phyloP scores from a whole-genome alignment of 371 early-diverging fungal genomes.

The Apophysomyces sp. region DNA sequence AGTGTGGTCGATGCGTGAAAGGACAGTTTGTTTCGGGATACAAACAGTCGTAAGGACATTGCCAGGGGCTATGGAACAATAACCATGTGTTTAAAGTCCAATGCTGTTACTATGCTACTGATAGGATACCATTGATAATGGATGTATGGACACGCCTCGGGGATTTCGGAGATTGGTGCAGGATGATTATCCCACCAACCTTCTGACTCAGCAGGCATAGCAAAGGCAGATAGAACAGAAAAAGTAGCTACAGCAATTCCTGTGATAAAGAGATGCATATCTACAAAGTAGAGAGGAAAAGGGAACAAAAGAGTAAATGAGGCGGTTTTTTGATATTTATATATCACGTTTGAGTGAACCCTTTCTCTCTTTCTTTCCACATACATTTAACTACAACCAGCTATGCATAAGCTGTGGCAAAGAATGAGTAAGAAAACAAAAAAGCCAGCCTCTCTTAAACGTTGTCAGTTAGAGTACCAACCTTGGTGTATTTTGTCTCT shows the following conservation, averaged over 20 bases:
- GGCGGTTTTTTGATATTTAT: neutral
- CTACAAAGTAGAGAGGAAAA: neutral
- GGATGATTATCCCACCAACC: neutral
- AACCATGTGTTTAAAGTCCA: neutral
- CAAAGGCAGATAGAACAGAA: neutral
- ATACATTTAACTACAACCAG: neutral
- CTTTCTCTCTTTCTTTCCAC: neutral
- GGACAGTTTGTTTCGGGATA: neutral
- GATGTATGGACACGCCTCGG: neutral
- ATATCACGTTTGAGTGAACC: neutral
- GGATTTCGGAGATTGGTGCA: neutral
- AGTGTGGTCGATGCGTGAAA: neutral
- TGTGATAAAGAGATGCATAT: neutral
- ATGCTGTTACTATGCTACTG: neutral
- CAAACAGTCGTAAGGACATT: neutral
- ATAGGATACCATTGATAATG: neutral
- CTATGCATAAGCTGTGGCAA: neutral
- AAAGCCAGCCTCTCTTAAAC: too few relatives aligned
- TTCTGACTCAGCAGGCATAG: neutral
- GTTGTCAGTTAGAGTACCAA: too few relatives aligned
- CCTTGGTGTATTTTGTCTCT: too few relatives aligned
- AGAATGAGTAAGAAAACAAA: neutral
- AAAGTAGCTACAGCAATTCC: neutral
- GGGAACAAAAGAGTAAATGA: neutral
- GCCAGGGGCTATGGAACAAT: neutral